Evolutionary conservation across 2,329 filamentous ascomycete genomes (phyloP), one percentile per base, ranked within the genome.

Genomic region (Talaromyces atroroseus): DNA sequence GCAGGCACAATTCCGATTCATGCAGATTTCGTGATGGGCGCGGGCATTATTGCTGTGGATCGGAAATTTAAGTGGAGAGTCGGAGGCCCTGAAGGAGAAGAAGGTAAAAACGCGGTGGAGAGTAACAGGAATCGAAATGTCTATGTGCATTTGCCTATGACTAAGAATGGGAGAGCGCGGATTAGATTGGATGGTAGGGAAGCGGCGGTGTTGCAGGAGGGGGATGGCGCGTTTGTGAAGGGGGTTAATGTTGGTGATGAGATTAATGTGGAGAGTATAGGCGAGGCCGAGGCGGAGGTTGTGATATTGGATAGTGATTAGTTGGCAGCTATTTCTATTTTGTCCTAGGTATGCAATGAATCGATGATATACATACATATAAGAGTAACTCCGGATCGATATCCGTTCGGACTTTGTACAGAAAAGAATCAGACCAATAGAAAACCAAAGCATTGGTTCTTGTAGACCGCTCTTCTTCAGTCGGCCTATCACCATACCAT

Each of bases 1-100:
- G 74, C 80, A 1, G 80, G 77, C n/a, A 87, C 86, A 0, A 95
- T 95, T 61, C 88, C 89, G 7, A 86, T 95, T 55, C 88, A 95
- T 68, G 87, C 90, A 11, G 90, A 95, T 74, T 81, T 95, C 51
- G 84, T 87, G 59, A 94, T 95, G 89, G 84, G 82, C 36, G 90
- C 90, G 0, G 86, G 85, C 6, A 84, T 95, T 56, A 82, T 95
- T 55, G 80, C 78, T 7, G 84, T 88, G 0, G 79, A 80, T 26
- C 78, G 78, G 66, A 80, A 74, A 44, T 92, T 92, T 58, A 80
- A 82, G 64, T 94, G 91, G 82, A 83, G 78, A 8, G 75, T 92
- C 20, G 90, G 85, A 3, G 66, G 52, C 2, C 40, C 42, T 0
- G 29, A 48, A 29, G 34, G 44, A 21, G 49, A 29, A 10, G 26